Evolutionary conservation across 176 grass and related monocot species (phyloP), one percentile per base, ranked within the genome.

Genomic region (Saccharum spontaneum): DNA sequence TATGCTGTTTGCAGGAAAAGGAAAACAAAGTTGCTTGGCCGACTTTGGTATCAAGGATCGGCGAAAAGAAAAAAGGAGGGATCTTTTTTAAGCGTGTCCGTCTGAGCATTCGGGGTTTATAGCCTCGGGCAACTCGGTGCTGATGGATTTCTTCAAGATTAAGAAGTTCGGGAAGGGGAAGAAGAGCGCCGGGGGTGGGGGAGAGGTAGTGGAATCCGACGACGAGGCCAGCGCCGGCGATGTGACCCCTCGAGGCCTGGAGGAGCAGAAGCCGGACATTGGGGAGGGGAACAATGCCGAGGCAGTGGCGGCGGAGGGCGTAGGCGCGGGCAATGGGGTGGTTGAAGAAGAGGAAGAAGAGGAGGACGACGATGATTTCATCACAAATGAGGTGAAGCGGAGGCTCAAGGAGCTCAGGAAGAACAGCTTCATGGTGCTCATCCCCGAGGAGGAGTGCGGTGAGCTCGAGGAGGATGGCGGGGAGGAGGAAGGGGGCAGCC

Each of bases 391-490:
- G 67, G 93, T 99, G 74, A 94, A 99, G 84, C 82, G 97, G 43
- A 85, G 97, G 89, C 92, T 99, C 80, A 96, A 96, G 88, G 93
- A 99, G 86, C 49, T 92, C 31, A 90, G 84, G 78, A 96, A 94
- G 90, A 94, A 92, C 88, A 94, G 84, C 41, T 96, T 99, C 91
- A 94, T 99, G 97, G 97, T 99, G 60, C 84, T 94, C 23, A 99
- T 99, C 39, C 97, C 97, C 0, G 93, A 95, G 84, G 93, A 95
- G 36, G 88, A 90, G 13, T 83, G 83, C 7, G 89, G 78, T 0
- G 92, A 90, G 72, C 86, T 87, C 48, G 93, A 92, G 39, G 85
- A 88, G 48, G 86, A 88, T 18, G 92, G 85, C 0, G 88, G 75
- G 5, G 94, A 87, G 2, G 89, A 89, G 8, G 92, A 96, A 69